Evolutionary conservation across 352 stramenopile genomes (phyloP), one percentile per base, ranked within the genome.

Genomic region (Peronospora belbahrii): DNA sequence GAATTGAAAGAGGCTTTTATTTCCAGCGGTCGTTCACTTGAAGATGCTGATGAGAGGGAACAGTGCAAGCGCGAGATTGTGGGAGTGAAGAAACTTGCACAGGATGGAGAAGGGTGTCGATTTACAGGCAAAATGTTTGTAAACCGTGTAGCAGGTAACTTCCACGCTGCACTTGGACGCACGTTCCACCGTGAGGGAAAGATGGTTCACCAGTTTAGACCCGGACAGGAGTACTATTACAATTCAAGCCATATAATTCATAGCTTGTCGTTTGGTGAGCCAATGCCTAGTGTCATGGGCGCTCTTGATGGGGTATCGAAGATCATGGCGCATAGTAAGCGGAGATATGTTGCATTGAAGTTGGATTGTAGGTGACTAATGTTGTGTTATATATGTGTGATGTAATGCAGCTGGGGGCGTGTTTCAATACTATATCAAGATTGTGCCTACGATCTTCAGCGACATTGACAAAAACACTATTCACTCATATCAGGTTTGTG

Each of bases 371-470:
- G 19, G 20, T 22, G 7, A 18, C 7, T 35, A n/a, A 27, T 14
- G 13, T 38, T 35, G 5, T 59, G n/a, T 10, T 45, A 42, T 8
- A 3, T 56, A 22, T 51, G 23, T 32, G 19, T 42, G 17, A 14
- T 42, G 19, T n/a, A 10, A 19, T 62, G 5, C 39, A 92, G 80
- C 48, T 23, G 80, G 80, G 9, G 80, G 73, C 11, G 74, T 90
- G 44, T 90, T 88, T 53, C 78, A 92, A 65, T 92, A 92, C 64
- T 88, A 86, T 50, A 83, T 92, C 65, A 92, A 92, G 63, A 79
- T 92, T 35, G 79, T 92, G 40, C 81, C 81, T 15, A 92, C 81
- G 18, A 85, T 92, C 49, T 92, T 87, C 65, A 82, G 71, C 52
- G 77, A 89, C 37, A 78, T 82, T 15, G 70, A 76, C 45, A 65